Conservation (phyloP, 2,329 filamentous ascomycete genomes). For the Coniella lustricola region DNA sequence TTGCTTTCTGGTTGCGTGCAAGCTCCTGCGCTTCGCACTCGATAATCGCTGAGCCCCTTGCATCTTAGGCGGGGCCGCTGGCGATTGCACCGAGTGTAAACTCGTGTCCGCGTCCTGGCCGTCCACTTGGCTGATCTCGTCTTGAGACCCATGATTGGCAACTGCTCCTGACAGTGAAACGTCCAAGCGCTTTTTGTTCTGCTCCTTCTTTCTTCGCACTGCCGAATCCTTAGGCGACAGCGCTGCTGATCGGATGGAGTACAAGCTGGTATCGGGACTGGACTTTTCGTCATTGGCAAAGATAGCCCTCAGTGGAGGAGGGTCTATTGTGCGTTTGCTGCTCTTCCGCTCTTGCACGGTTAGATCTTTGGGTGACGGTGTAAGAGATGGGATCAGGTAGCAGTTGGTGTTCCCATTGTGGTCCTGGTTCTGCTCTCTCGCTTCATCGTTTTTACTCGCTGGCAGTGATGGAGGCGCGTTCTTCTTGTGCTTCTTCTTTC, state of each 20-base stretch:
- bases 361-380: constrained; percentile 4
- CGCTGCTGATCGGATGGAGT: background rate
- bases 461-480: background rate
- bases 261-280: background rate
- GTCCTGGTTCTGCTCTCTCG: background rate
- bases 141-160: background rate
- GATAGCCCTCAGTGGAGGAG: background rate
- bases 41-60: too few species aligned
- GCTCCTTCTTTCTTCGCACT: background rate
- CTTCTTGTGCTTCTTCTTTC: background rate
- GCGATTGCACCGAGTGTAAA: too few species aligned
- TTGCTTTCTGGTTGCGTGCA: background rate
- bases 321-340: background rate
- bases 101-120: too few species aligned
- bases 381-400: background rate
- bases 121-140: background rate
- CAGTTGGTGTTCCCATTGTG: background rate
- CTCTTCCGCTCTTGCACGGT: background rate
- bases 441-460: background rate
- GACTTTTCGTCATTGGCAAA: background rate
- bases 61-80: too few species aligned
- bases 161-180: background rate
- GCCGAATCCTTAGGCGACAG: constrained; percentile 5
- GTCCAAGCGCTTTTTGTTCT: background rate
- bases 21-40: background rate